Evolutionary conservation across 2,329 filamentous ascomycete genomes (phyloP), one percentile per base, ranked within the genome.

Genomic region (Botrytis elliptica): DNA sequence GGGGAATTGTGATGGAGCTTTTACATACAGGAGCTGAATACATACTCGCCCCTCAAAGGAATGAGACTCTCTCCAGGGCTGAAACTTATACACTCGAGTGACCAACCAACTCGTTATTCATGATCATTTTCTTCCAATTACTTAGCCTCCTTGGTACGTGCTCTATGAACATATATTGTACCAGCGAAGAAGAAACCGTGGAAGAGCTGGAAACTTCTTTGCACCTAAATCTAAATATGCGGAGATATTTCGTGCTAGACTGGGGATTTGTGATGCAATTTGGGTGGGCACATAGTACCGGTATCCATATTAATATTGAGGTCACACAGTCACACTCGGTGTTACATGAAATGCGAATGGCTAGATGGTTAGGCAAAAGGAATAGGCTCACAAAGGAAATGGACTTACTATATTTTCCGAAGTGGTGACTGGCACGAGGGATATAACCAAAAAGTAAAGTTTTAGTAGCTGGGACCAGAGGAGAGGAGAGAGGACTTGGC

Each of bases 181-280:
- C 46, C 46, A 55, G 65, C 33, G 33, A 67, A 38, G 46, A 40
- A 40, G 40, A 44, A 60, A 44, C 44, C 29, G 57, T 72, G 63
- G 42, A 68, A 49, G 42, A 7, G 9, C 62, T 14, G 70, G 70
- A 68, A 44, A 68, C 29, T 68, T 46, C 62, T 68, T 40, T 49
- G 52, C 68, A 20, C 49, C 52, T 22, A 25, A 6, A 7, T 33
- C 42, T 55, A 36, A 10, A 22, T 25, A 25, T 68, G 44, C 46
- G 33, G 65, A 55, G 46, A 52, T 20, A 68, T 57, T n/a, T 22
- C 52, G 42, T 57, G 36, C 49, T 52, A 33, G 18, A 42, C 29
- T 25, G 60, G 57, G 18, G 18, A 60, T 67, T 65, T 67, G 62
- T 72, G 62, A 67, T 67, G 63, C 63, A 36, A 46, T 60, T 67